Percentiles rank a stretch among this genome's conserved stretches.
These are phyloP conservation scores for Hanseniaspora uvarum DNA, from an alignment of 1,139 yeast species.

Conservation along the genomic window DNA sequence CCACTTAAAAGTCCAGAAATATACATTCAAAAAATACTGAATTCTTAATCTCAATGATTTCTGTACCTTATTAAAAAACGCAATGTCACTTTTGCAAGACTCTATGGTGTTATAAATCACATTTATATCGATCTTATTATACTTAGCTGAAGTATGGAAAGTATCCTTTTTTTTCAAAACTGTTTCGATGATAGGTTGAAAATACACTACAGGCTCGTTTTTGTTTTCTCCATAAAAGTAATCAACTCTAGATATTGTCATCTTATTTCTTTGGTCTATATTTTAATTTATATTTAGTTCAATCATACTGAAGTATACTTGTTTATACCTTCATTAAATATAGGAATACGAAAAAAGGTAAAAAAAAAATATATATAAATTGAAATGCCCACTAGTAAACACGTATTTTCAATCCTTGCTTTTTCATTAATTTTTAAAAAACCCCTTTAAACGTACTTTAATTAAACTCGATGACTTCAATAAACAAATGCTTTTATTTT, in stretches of 20 bases:
- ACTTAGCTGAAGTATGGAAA: neutral
- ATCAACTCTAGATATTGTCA: neutral
- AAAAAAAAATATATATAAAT: neutral
- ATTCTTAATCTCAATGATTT: neutral
- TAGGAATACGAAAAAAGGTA: neutral
- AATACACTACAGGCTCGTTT: neutral
- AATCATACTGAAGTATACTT: too few relatives aligned
- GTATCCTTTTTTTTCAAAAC: neutral
- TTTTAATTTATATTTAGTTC: too few relatives aligned
- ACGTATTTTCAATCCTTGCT: too few relatives aligned
- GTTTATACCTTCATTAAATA: too few relatives aligned
- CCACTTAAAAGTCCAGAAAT: slow-evolving; percentile 14
- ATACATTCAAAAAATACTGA: slow-evolving; percentile 12
- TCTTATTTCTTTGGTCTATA: neutral
- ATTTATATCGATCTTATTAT: neutral
- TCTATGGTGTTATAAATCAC: neutral
- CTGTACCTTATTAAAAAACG: slow-evolving; percentile 6
- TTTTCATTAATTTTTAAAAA: too few relatives aligned
- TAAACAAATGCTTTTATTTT: too few relatives aligned
- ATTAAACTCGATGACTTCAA: too few relatives aligned
- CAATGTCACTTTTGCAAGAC: neutral
- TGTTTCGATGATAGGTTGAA: neutral
- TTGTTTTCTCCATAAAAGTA: neutral
- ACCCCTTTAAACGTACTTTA: too few relatives aligned
- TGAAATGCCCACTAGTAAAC: too few relatives aligned